phyloP scores from a whole-genome alignment of 2,329 filamentous ascomycete species.

The Penicillium aurantiogriseum region DNA sequence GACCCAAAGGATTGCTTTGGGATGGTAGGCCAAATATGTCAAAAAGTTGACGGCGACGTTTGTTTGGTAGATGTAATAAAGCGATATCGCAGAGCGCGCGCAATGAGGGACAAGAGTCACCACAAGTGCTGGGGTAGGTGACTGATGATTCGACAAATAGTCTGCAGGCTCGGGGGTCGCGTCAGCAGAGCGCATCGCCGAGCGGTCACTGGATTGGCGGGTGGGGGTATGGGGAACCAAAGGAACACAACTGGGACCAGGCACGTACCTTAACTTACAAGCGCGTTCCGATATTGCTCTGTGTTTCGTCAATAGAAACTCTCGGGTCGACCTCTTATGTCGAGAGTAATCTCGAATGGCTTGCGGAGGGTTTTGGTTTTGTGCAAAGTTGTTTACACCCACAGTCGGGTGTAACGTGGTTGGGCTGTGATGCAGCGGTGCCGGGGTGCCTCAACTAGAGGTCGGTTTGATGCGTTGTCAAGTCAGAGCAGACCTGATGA shows the following conservation, averaged over 20 bases:
- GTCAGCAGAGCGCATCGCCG: constrained; percentile 46
- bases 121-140: constrained; percentile 24
- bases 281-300: constrained; percentile 7
- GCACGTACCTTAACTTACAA: constrained; percentile 34
- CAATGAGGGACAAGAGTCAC: constrained; percentile 27
- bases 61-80: constrained; percentile 26
- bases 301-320: constrained; percentile 18
- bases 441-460: constrained; percentile 34
- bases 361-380: constrained; percentile 34
- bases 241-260: constrained; percentile 19
- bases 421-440: constrained; percentile 47
- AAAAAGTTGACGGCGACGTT: constrained; percentile 24
- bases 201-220: constrained; percentile 43
- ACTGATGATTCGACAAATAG: constrained; percentile 44
- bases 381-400: constrained; percentile 32
- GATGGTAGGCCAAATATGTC: constrained; percentile 17
- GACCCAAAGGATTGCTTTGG: constrained; percentile 14
- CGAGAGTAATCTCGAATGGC: constrained; percentile 25
- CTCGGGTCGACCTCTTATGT: constrained; percentile 16
- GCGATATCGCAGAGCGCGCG: constrained; percentile 28
- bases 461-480: constrained; percentile 46
- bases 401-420: constrained; percentile 42
- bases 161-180: constrained; percentile 42
- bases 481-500: constrained; percentile 27
- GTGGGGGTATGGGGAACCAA: constrained; percentile 26